Conservation (phyloP, 306 rosid genomes). For the Dryas alaskensis region DNA sequence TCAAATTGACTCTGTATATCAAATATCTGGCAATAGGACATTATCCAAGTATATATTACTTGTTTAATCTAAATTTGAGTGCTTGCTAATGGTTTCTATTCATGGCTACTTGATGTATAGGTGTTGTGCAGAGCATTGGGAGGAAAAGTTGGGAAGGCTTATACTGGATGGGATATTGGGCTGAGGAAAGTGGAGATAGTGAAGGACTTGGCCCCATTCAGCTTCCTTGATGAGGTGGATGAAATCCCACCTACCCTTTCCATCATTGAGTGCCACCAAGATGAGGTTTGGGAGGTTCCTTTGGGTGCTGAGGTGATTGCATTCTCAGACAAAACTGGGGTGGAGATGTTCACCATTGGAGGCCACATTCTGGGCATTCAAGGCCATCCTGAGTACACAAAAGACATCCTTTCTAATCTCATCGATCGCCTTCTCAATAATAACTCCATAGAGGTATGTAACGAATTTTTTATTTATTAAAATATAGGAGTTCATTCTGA, state of each 20-base stretch:
- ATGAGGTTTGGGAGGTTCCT: constrained; percentile 69
- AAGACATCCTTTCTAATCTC: constrained; percentile 51
- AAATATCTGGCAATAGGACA: not conserved
- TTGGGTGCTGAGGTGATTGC: constrained; percentile 57
- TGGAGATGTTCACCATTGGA: constrained; percentile 61
- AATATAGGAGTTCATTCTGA: not conserved
- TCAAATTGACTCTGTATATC: too few relatives aligned
- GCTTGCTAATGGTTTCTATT: not conserved
- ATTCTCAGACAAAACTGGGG: constrained; percentile 59
- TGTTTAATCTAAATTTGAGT: not conserved
- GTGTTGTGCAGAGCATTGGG: constrained; percentile 73
- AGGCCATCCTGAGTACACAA: constrained; percentile 70
- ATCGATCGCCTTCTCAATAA: constrained; percentile 50
- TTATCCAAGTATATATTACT: not conserved
- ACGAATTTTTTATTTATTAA: not conserved
- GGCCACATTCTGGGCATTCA: constrained; percentile 64
- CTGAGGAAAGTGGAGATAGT: constrained; percentile 43
- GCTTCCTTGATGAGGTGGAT: constrained; percentile 24
- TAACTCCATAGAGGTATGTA: constrained; percentile 45
- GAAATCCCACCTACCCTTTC: constrained; percentile 43
- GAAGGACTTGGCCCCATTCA: constrained; percentile 28
- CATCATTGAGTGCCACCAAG: constrained; percentile 60
- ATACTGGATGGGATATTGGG: constrained; percentile 70
- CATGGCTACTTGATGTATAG: constrained; percentile 23
- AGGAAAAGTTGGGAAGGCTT: constrained; percentile 56